Conservation (phyloP, 116 monocot species). For the Iris pallida region DNA sequence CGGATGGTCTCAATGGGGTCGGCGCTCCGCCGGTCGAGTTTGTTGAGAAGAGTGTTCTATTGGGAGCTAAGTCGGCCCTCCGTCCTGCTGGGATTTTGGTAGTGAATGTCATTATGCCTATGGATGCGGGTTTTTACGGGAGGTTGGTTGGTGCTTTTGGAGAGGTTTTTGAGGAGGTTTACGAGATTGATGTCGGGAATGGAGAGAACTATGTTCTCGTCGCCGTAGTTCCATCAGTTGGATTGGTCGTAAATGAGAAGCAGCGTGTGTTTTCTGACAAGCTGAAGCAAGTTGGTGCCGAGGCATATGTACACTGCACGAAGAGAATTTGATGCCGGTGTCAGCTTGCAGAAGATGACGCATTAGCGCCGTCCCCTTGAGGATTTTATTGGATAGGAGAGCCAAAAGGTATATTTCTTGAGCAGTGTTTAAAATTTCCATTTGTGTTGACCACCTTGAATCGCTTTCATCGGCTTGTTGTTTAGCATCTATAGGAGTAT, state of each 20-base stretch:
- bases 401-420: no score
- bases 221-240: constrained; percentile 23
- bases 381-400: no score
- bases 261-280: constrained; percentile 14
- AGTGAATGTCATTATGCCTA: constrained; percentile 56
- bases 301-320: constrained; percentile 20
- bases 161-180: constrained; percentile 53
- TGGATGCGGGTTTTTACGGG: constrained; percentile 12
- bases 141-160: constrained; percentile 34
- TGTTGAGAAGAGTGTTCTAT: constrained; percentile 26
- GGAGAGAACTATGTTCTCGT: constrained; percentile 69
- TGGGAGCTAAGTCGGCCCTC: constrained; percentile 40
- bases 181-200: constrained; percentile 64
- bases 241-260: background rate
- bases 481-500: no score
- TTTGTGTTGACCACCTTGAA: no score
- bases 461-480: no score
- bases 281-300: constrained; percentile 28
- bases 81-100: constrained; percentile 45
- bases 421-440: no score
- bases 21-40: constrained; percentile 67
- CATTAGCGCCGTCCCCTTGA: no score
- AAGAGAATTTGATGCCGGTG: constrained; percentile 30
- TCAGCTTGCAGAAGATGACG: no score
- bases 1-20: constrained; percentile 30